Evolutionary conservation across 139 green algal species (phyloP).

Genomic region (Coelastrella sp.): DNA sequence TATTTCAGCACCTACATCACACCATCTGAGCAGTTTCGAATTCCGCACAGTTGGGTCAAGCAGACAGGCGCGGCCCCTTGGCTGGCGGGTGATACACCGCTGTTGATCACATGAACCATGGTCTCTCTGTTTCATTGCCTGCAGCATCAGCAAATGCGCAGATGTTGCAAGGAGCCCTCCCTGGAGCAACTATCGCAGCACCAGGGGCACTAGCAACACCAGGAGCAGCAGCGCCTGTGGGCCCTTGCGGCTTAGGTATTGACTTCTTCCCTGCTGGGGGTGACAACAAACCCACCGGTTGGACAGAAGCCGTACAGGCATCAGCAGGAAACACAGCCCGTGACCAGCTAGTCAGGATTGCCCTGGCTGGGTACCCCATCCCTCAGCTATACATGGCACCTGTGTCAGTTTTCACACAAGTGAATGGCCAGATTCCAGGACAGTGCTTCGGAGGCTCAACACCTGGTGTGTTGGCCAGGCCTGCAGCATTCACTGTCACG

Average conservation of each 20-base stretch:
- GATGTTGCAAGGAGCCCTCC: not conserved
- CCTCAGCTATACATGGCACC: constrained; percentile 50
- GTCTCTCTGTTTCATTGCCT: not conserved
- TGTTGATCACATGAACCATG: not conserved
- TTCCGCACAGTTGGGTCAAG: too few species aligned
- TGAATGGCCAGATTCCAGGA: constrained; percentile 27
- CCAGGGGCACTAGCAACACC: not conserved
- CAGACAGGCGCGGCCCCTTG: too few species aligned
- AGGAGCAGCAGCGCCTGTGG: not conserved
- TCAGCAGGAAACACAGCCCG: constrained; percentile 40
- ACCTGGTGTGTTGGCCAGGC: constrained; percentile 16
- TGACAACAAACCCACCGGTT: constrained; percentile 49
- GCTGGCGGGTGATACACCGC: not conserved
- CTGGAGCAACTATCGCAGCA: constrained; percentile 10
- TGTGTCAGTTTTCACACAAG: constrained; percentile 35
- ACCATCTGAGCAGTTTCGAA: too few species aligned
- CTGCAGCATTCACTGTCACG: constrained; percentile 42
- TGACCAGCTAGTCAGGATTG: constrained; percentile 48
- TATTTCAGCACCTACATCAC: too few species aligned
- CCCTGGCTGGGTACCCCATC: constrained; percentile 50
- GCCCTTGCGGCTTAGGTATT: constrained; percentile 39
- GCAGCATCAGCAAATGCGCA: constrained; percentile 38
- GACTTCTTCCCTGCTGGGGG: constrained; percentile 25
- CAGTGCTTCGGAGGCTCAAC: constrained; percentile 14
- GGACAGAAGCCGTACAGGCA: constrained; percentile 46